Evolutionary conservation across 441 rosid species (phyloP), one percentile per base, ranked within the genome.

Genomic region (Capsella rubella): DNA sequence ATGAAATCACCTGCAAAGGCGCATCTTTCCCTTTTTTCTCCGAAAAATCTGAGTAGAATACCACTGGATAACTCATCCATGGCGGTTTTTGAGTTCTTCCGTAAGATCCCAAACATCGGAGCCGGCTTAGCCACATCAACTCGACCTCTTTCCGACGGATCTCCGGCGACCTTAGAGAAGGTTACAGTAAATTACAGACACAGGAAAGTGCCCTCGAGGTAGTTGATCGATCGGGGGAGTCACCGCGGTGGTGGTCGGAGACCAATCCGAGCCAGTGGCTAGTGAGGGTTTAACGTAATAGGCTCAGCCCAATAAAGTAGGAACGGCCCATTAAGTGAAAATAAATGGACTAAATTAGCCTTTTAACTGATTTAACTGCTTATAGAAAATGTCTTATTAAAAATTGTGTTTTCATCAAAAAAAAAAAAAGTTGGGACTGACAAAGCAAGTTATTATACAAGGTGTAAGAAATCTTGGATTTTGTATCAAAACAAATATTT

Each of bases 1-100:
- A 51, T 49, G 58, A 42, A 64, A 7, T 47, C 3, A 93, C 97
- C 94, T 88, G 97, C 67, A 91, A 79, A 77, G 96, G 93, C 28
- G 95, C 79, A 62, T 82, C 84, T 81, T 86, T 92, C 15, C 75
- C 72, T 83, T 84, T 90, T 75, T 75, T 78, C 55, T 69, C 68
- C 50, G 87, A 15, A 68, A 40, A 59, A 67, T 86, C 90, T 8
- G 91, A 84, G 82, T 84, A 88, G 64, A 78, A 78, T 46, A 77
- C 77, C 25, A 81, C 58, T 4, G 82, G 71, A 31, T 56, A 59
- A 1, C 42, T 64, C 34, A 72, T 62, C 90, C 95, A 89, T 80
- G 85, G 85, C 4, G 81, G 68, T 50, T 84, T 86, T 28, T 76
- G 76, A 50, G 71, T 71, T 75, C 74, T 82, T 69, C 72, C 55